Percentiles rank a stretch among this genome's conserved stretches.
Evolutionary conservation across 768 basidiomycete genomes (phyloP).

Genomic region (Lanmaoa pseudosensibilis): DNA sequence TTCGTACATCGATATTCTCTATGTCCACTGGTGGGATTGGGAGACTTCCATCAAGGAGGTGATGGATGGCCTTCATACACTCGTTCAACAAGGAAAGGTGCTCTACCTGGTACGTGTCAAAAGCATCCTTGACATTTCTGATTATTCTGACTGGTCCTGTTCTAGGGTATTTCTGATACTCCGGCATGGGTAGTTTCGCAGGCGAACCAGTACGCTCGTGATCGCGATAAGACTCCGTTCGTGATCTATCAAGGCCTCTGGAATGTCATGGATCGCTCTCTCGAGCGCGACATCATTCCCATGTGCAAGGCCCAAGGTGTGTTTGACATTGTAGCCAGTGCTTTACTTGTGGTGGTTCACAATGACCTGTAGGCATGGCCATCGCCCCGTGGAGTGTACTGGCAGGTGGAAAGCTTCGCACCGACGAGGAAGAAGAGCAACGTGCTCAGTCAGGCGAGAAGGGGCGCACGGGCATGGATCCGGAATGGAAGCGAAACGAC

Average conservation of each 20-base stretch:
- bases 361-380: conserved; percentile 13
- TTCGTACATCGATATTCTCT: conserved; percentile 58
- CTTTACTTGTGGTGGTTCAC: not conserved
- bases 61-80: conserved; percentile 44
- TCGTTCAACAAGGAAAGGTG: conserved; percentile 46
- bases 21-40: conserved; percentile 56
- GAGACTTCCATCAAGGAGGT: conserved; percentile 46
- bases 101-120: conserved; percentile 36
- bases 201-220: conserved; percentile 51
- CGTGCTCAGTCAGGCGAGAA: conserved; percentile 34
- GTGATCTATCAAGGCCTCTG: conserved; percentile 52
- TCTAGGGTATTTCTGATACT: conserved; percentile 42
- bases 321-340: conserved; percentile 2
- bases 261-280: conserved; percentile 45
- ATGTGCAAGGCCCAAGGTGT: conserved; percentile 33
- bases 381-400: conserved; percentile 41
- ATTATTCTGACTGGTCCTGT: not conserved
- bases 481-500: conserved; percentile 37
- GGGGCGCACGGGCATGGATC: conserved; percentile 33
- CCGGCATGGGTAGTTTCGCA: conserved; percentile 52
- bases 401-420: conserved; percentile 31
- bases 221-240: conserved; percentile 51
- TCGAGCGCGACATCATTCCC: conserved; percentile 56
- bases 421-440: conserved; percentile 32
- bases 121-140: not conserved